Evolutionary conservation across 306 rosid genomes (phyloP).

Genomic region (Aeschynomene evenia): DNA sequence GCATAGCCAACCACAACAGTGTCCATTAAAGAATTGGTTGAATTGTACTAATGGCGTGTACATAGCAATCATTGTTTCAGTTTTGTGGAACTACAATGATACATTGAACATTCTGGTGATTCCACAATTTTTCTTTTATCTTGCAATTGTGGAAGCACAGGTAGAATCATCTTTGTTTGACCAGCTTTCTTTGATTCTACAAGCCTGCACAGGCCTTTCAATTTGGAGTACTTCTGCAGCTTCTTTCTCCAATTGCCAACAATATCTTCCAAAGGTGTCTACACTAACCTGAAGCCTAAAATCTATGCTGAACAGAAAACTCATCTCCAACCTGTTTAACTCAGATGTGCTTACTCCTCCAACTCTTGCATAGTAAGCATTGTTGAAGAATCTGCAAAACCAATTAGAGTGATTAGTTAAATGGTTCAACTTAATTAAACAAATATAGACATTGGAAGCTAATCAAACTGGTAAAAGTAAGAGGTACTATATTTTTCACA

Average conservation of each 20-base stretch:
- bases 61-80: neutral
- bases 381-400: slow-evolving; percentile 82
- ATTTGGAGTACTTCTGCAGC: slow-evolving; percentile 57
- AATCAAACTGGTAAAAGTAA: neutral
- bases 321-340: slow-evolving; percentile 86
- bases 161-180: slow-evolving; percentile 66
- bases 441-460: neutral
- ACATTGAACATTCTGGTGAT: slow-evolving; percentile 28
- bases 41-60: slow-evolving; percentile 23
- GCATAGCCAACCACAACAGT: slow-evolving; percentile 16
- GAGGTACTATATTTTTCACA: neutral
- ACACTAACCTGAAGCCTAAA: slow-evolving; percentile 78
- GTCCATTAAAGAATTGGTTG: slow-evolving; percentile 12
- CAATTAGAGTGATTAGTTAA: slow-evolving; percentile 4
- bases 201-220: slow-evolving; percentile 75
- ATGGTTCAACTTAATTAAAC: neutral
- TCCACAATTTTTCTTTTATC: slow-evolving; percentile 47
- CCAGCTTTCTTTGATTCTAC: slow-evolving; percentile 75
- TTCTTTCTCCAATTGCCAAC: slow-evolving; percentile 71
- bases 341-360: slow-evolving; percentile 89
- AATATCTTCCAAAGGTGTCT: slow-evolving; percentile 73
- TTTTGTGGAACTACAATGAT: slow-evolving; percentile 1
- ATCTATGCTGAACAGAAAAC: slow-evolving; percentile 77
- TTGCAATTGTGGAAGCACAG: slow-evolving; percentile 67
- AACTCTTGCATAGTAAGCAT: slow-evolving; percentile 93